Conservation (phyloP, 2,329 filamentous ascomycete genomes). For the Exophiala bonariae region DNA sequence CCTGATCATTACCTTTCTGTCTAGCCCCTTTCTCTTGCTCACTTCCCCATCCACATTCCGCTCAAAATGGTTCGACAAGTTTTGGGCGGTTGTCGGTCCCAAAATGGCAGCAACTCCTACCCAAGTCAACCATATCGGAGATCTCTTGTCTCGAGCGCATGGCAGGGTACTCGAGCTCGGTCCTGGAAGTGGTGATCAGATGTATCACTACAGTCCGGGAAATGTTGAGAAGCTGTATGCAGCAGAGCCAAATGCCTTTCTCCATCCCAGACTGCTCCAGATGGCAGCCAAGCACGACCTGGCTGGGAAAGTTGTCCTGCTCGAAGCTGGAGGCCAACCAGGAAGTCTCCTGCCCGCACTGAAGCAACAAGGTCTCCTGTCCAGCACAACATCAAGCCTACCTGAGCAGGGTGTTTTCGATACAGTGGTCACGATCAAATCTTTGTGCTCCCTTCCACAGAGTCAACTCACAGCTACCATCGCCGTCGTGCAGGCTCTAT, state of each 20-base stretch:
- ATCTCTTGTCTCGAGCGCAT: slow-evolving; percentile 30
- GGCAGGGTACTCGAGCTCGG: slow-evolving; percentile 48
- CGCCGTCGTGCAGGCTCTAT: slow-evolving; percentile 42
- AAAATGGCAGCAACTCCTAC: slow-evolving; percentile 22
- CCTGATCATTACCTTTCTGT: slow-evolving; percentile 15
- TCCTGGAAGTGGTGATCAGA: slow-evolving; percentile 46
- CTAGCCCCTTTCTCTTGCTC: slow-evolving; percentile 19
- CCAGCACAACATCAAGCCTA: slow-evolving; percentile 37
- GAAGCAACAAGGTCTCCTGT: slow-evolving; percentile 41
- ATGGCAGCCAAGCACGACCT: slow-evolving; percentile 33
- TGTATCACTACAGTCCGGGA: slow-evolving; percentile 38
- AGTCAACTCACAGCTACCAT: slow-evolving; percentile 19
- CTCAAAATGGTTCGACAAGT: slow-evolving; percentile 25
- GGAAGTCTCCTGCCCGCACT: slow-evolving; percentile 49
- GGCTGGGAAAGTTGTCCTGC: slow-evolving; percentile 39
- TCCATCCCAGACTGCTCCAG: slow-evolving; percentile 32
- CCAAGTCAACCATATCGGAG: slow-evolving; percentile 22
- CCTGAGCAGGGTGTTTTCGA: slow-evolving; percentile 43
- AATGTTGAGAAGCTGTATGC: slow-evolving; percentile 39
- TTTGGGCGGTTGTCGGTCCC: slow-evolving; percentile 22
- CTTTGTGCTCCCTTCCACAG: slow-evolving; percentile 37
- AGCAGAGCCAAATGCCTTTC: slow-evolving; percentile 43
- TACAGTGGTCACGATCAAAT: slow-evolving; percentile 44
- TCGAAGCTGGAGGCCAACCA: slow-evolving; percentile 42
- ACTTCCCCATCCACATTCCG: slow-evolving; percentile 17